Base-by-base conservation (phyloP, 768 basidiomycete genomes). In the Podaxis pistillaris region DNA sequence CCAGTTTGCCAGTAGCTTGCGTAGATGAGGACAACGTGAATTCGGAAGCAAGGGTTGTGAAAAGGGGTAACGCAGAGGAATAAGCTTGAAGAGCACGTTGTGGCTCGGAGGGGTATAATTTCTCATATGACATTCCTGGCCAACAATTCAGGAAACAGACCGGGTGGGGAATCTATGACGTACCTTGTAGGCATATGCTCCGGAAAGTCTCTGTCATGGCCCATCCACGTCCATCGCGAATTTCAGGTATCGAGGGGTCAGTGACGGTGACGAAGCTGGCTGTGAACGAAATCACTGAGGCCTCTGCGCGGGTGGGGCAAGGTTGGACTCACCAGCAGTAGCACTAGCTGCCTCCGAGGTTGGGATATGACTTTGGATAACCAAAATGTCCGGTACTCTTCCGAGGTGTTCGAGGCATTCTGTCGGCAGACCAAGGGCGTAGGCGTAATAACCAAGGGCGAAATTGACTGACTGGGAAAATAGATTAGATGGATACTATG, bases 131-230 rank as follows among this genome's bases (percentile, higher is more conserved):
- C 87, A 96, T 91, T 58, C 93, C 94, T 94, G 65, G 52, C 44
- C 17, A 49, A 19, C 13, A 19, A 37, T 67, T 56, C 64, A 64
- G 30, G 46, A 15, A 38, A 24, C 19, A 13, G 19, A 40, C 46
- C 55, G 6, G 41, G 33, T 56, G 49, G 57, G 28, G 58, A 15
- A 40, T 33, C 26, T 58, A 13, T 3, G 4, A 71, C 78, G 65
- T 38, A 92, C 94, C 94, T 80, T 90, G 83, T 26, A 95, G 74
- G 72, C 92, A 93, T 52, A 88, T 75, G 55, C 89, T 90, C 40
- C 94, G 83, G 62, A 95, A 75, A 2, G 86, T 81, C 70, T 95
- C 93, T 13, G 83, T 79, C 66, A 89, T 78, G 0, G 86, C 83
- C 91, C 90, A 94, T 26, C 81, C 83, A 68, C 84, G 81, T 15